phyloP scores from a whole-genome alignment of 306 rosid species.

The Prunus mume region DNA sequence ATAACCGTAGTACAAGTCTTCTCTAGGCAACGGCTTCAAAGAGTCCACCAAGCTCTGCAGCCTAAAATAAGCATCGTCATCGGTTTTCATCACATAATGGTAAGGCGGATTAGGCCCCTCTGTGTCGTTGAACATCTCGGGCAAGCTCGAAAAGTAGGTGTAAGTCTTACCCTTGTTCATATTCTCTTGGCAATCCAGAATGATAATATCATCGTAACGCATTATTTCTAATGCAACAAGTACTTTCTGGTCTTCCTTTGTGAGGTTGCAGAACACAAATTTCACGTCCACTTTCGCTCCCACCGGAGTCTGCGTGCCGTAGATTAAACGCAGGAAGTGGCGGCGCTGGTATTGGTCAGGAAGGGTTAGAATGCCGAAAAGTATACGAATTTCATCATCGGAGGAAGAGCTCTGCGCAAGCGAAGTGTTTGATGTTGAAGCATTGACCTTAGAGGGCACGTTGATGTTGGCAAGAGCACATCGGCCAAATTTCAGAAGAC shows the following conservation, averaged over 20 bases:
- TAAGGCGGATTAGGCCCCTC: slow-evolving; percentile 57
- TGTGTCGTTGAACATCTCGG: slow-evolving; percentile 54
- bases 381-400: slow-evolving; percentile 50
- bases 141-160: slow-evolving; percentile 69
- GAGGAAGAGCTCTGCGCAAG: slow-evolving; percentile 8
- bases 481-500: slow-evolving; percentile 37
- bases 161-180: slow-evolving; percentile 94
- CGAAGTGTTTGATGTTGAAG: not conserved
- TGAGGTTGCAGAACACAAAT: slow-evolving; percentile 88
- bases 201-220: slow-evolving; percentile 75
- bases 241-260: slow-evolving; percentile 79
- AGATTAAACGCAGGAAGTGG: slow-evolving; percentile 86
- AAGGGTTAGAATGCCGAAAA: slow-evolving; percentile 77
- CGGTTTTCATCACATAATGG: slow-evolving; percentile 86
- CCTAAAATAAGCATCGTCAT: slow-evolving; percentile 73
- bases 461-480: slow-evolving; percentile 24
- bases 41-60: slow-evolving; percentile 61
- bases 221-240: slow-evolving; percentile 72
- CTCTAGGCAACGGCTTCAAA: slow-evolving; percentile 54
- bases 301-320: slow-evolving; percentile 56
- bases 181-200: slow-evolving; percentile 84
- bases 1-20: slow-evolving; percentile 85
- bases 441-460: not conserved
- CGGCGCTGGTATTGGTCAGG: slow-evolving; percentile 92
- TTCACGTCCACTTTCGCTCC: slow-evolving; percentile 70